Percentiles rank a stretch among this genome's conserved stretches.
Evolutionary conservation across 768 basidiomycete genomes (phyloP).

Genomic region (Boletus patriciae): DNA sequence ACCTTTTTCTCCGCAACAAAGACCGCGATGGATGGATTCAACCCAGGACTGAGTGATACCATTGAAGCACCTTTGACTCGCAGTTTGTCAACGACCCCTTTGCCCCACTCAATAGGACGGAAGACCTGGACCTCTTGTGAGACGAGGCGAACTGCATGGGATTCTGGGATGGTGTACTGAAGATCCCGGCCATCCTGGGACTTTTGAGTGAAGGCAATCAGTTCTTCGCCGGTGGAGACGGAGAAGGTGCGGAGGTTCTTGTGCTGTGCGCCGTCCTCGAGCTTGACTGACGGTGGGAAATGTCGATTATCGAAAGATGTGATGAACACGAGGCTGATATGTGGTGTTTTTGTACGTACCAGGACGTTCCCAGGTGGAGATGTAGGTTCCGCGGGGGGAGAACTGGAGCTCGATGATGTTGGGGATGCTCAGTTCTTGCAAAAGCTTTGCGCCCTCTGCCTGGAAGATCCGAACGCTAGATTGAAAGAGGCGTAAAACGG

Average conservation of each 20-base stretch:
- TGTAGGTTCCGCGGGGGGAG: constrained; percentile 89
- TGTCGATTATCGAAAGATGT: constrained; percentile 12
- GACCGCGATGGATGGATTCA: constrained; percentile 86
- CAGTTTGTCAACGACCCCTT: constrained; percentile 79
- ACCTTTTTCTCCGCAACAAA: constrained; percentile 95
- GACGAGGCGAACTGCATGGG: constrained; percentile 79
- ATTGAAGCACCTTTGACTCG: constrained; percentile 80
- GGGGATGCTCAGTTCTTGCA: constrained; percentile 71
- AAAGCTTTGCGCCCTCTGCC: constrained; percentile 68
- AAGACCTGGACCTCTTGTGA: constrained; percentile 83
- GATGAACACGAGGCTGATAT: constrained; percentile 27
- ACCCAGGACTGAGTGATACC: constrained; percentile 75
- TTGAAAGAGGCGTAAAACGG: constrained; percentile 13
- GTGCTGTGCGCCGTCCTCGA: constrained; percentile 88
- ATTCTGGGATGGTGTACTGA: constrained; percentile 88
- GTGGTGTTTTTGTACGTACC: constrained; percentile 39
- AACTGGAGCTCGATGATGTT: constrained; percentile 85
- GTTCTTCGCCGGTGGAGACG: constrained; percentile 80
- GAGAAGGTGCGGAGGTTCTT: constrained; percentile 94
- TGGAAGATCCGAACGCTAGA: constrained; percentile 73
- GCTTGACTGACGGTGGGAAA: constrained; percentile 53
- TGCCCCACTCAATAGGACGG: constrained; percentile 74
- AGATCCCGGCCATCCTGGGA: constrained; percentile 88
- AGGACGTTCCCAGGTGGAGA: constrained; percentile 96
- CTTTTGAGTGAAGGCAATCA: constrained; percentile 87